Evolutionary conservation across 495 filamentous ascomycete genomes (phyloP), one percentile per base, ranked within the genome.

Genomic region (Penicillium subrubescens): DNA sequence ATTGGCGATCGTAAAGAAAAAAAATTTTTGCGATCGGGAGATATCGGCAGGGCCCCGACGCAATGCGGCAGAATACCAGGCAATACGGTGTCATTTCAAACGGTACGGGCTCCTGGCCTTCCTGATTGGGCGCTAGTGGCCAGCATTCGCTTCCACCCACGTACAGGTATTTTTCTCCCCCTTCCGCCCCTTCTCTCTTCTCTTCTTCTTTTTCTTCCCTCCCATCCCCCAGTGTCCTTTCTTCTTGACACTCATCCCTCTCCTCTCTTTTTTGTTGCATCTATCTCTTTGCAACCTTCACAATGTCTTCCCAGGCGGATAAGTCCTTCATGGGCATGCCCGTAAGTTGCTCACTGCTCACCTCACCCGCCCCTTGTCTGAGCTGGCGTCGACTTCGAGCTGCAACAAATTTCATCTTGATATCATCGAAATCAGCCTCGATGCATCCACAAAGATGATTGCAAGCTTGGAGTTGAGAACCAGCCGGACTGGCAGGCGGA

Each of bases 251-350:
- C 72, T 77, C 66, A 61, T 44, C 68, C 77, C 75, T 77, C 78
- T 77, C 77, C 77, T 75, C 72, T 78, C 79, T 75, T 74, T 71
- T 61, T 75, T 74, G 71, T 71, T 65, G 71, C 65, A 72, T 71
- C 69, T 75, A 63, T 76, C 67, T 71, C 71, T 70, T 75, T 75
- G 77, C 73, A 33, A 78, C 75, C 70, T 79, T 78, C 77, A 84
- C 69, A 70, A 84, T 84, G 82, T 68, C 77, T 74, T 72, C 73
- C 70, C 80, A 84, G 72, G 71, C 66, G 68, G 92, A 91, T 66
- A 92, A 93, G 90, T 83, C 88, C 81, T 84, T 94, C 77, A 81
- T 96, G 87, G 93, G 93, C 86, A 95, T 97, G 92, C 93, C 80
- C 74, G 78, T 83, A 79, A 77, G 81, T 79, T 0, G 12, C 17